These are phyloP conservation scores for Sapria himalayana DNA, from an alignment of 345 rosid species.

Conservation along the genomic window DNA sequence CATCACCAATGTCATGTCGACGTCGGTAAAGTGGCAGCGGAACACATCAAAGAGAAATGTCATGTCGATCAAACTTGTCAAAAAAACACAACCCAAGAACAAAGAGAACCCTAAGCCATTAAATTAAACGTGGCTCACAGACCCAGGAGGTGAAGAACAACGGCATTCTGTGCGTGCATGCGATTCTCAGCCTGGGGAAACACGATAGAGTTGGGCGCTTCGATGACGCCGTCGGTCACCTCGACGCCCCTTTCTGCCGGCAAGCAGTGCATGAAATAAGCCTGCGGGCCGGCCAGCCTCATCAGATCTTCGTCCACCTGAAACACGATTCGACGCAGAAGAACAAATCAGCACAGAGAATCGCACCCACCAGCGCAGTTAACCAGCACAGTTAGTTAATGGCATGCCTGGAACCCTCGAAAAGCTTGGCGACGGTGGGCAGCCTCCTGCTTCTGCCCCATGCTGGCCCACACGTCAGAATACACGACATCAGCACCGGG, in stretches of 20 bases:
- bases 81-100: too few species aligned
- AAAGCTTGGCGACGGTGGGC: conserved; percentile 55
- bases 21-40: too few species aligned
- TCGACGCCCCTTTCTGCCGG: conserved; percentile 97
- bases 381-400: not conserved
- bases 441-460: conserved; percentile 98
- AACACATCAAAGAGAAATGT: too few species aligned
- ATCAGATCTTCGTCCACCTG: conserved; percentile 76
- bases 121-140: too few species aligned
- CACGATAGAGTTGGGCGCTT: conserved; percentile 77
- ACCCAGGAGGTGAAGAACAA: conserved; percentile 67
- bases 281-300: conserved; percentile 72
- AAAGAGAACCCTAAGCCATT: too few species aligned
- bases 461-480: conserved; percentile 97
- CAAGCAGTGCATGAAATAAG: conserved; percentile 91
- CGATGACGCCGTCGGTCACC: conserved; percentile 68
- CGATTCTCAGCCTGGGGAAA: conserved; percentile 94
- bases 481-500: conserved; percentile 88
- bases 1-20: too few species aligned
- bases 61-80: too few species aligned
- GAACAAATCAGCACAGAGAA: not conserved
- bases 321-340: conserved; percentile 3
- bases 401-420: conserved; percentile 74
- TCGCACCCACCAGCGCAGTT: not conserved
- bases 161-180: conserved; percentile 84